Base-by-base conservation (phyloP, 192 early-diverging fungal genomes). In the Spizellomyces punctatus region DNA sequence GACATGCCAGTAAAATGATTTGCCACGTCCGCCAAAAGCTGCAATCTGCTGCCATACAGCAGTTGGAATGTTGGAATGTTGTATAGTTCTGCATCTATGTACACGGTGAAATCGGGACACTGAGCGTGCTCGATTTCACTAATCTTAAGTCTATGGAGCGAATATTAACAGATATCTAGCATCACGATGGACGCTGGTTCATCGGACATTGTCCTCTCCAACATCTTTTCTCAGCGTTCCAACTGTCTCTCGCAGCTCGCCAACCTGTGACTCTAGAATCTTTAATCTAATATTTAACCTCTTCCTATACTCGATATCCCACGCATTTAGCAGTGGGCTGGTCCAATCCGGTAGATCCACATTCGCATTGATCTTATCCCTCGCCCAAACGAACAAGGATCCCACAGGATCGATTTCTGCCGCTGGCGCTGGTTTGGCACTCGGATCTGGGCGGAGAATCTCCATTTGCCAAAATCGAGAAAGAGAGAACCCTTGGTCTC, bases 271-370 rank as follows among this genome's bases (percentile, higher is more conserved):
- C 72, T 79, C 69, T 45, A 84, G 55, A 21, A 84, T 74, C 17
- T 59, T 67, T 48, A 78, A 65, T 54, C 78, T 72, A 36, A 66
- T 46, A 62, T 80, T 85, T 48, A 85, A 49, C 59, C 70, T 42
- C 54, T 79, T 76, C 41, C 83, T 8, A 61, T 85, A 81, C 47
- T 85, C 79, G 49, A 85, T 46, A 68, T 85, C 83, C 16, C 77
- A 67, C 49, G 83, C 83, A 75, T 83, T 80, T 58, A 78, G 16
- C 59, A 81, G 43, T 46, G 82, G 82, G 22, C 69, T 76, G 44
- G 74, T 66, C 79, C 79, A 84, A 16, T 67, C 72, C 43, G 64
- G 71, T 69, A 65, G 10, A 77, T 77, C 66, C 8, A 72, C 75
- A 27, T 64, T 60, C 22, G 66, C 71, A 41, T 64, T 75, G 49